Evolutionary conservation across 768 basidiomycete species (phyloP), one percentile per base, ranked within the genome.

Genomic region (Rossbeevera mucosa): DNA sequence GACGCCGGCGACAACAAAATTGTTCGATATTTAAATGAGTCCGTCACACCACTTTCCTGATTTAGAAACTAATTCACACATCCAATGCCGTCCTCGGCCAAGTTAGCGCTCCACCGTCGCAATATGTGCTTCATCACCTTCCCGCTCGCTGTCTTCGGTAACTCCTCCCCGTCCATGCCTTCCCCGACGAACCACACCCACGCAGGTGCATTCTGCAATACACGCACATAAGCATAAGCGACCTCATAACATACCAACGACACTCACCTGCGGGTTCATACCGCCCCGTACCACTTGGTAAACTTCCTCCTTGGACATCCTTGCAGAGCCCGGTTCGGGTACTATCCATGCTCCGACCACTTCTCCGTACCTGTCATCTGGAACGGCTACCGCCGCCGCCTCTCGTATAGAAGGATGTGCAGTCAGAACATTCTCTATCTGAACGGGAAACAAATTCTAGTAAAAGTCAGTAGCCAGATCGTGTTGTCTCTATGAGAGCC

Each of bases 131-230:
- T 93, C 83, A 82, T 81, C 40, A 93, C 82, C 66, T 93, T 93
- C 36, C 90, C 90, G 57, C 89, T 92, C 13, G 86, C 89, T 9
- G 91, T 93, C 73, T 88, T 91, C 1, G 91, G 90, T 7, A 91
- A 64, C 56, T 88, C 84, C 8, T 63, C 66, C 7, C 74, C 71
- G 2, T 67, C 68, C 1, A 78, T 80, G 42, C 85, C 85, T 59
- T 89, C 85, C 13, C 82, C 85, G 1, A 88, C 56, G 55, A 91
- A 91, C 86, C 89, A 93, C 3, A 92, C 81, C 87, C 88, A 92
- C 8, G 76, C 72, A 0, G 90, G 90, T 1, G 83, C 80, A 65
- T 88, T 89, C 88, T 91, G 59, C 5, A 29, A 1, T 29, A 57
- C 13, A 16, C 36, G 2, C 18, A 26, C 20, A 44, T 57, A 41